Conservation (phyloP, 805 yeast genomes). For the Yarrowia keelungensis region DNA sequence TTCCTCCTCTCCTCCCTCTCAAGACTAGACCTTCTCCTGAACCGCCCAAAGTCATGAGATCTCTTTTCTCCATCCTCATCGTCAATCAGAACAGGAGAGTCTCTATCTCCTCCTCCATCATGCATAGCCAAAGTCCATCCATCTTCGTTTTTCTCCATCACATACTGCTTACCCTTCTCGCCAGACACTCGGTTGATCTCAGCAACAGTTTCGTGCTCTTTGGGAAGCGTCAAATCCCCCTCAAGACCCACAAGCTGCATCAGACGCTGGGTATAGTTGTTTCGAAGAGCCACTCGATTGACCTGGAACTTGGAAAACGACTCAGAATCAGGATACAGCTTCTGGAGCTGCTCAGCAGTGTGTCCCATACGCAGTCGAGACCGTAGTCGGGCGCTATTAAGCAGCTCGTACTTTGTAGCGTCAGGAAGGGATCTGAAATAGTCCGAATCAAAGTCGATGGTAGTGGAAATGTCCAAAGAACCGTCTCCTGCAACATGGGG, state of each 20-base stretch:
- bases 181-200: slow-evolving; percentile 71
- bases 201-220: slow-evolving; percentile 42
- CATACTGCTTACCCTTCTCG: slow-evolving; percentile 77
- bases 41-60: slow-evolving; percentile 9
- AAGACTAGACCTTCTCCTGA: background rate
- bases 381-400: slow-evolving; percentile 80
- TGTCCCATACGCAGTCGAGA: slow-evolving; percentile 96
- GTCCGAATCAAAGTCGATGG: slow-evolving; percentile 81
- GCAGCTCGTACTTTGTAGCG: slow-evolving; percentile 84
- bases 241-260: slow-evolving; percentile 86
- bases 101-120: slow-evolving; percentile 42
- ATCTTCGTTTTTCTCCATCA: slow-evolving; percentile 73
- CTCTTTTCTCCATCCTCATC: slow-evolving; percentile 44
- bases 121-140: slow-evolving; percentile 81
- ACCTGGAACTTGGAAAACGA: slow-evolving; percentile 94
- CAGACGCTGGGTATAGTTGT: slow-evolving; percentile 84
- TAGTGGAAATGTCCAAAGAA: slow-evolving; percentile 39
- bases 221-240: slow-evolving; percentile 51
- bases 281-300: slow-evolving; percentile 88
- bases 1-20: background rate
- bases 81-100: slow-evolving; percentile 38
- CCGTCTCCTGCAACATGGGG: slow-evolving; percentile 25
- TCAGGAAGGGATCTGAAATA: slow-evolving; percentile 80
- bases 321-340: slow-evolving; percentile 80
- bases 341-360: slow-evolving; percentile 83